Evolutionary conservation across 2,329 filamentous ascomycete genomes (phyloP), one percentile per base, ranked within the genome.

Genomic region (Apiospora aurea): DNA sequence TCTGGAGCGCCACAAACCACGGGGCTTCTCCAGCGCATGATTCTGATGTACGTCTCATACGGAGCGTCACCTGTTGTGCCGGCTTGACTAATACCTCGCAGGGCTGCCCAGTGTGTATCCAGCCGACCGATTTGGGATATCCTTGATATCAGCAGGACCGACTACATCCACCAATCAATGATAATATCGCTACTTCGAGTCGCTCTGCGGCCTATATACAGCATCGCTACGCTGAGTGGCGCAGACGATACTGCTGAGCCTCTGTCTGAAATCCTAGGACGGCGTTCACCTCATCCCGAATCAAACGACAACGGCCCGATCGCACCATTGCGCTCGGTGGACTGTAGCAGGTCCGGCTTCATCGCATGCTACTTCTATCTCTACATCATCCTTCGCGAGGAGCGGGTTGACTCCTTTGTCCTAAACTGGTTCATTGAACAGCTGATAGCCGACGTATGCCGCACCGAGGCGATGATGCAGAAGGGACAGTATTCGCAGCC

Each of bases 311-410:
- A 72, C 69, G 75, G 74, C 43, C 68, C 67, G 29, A 68, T 75
- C 47, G 67, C 72, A 47, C 73, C 75, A 24, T 70, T 77, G 44
- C 72, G 73, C 73, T 77, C 78, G n/a, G 78, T 81, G 41, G 79
- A 80, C 72, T 74, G 81, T 70, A 86, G 83, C 74, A 81, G 84
- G 67, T 83, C 82, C 49, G 83, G 83, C 70, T 85, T 85, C 76
- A 84, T 85, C 70, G 83, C 84, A 53, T 85, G 83, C 46, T 85
- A 85, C 76, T 84, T 86, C 76, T 86, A 85, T 75, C 80, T 86
- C 57, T 83, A 83, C 78, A 81, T 84, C 67, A 84, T 85, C 73
- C 76, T 86, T 72, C 83, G 83, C 51, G 80, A 84, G 70, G 80
- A 78, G 49, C 78, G 79, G 44, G 80, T 86, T 51, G 83, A 85